Evolutionary conservation across 495 filamentous ascomycete genomes (phyloP), one percentile per base, ranked within the genome.

Genomic region (Hypoxylon trugodes): DNA sequence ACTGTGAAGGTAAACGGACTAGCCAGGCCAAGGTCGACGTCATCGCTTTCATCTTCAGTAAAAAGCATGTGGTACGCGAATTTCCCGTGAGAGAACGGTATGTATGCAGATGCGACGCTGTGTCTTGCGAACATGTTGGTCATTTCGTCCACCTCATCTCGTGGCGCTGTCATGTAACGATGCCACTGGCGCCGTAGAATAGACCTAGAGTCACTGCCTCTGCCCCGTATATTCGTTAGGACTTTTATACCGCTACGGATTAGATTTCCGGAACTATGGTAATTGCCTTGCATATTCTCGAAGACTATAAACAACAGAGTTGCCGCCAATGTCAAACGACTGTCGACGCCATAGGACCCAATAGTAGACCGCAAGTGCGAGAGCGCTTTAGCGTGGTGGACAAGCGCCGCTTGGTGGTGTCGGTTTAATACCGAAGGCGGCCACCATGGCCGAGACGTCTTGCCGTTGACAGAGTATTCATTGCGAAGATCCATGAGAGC

Each of bases 211-310:
- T 61, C 64, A 4, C n/a, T 38, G 13, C 52, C 42, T 12, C 28
- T 47, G n/a, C 26, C 38, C 28, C 54, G 60, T 46, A 67, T 68
- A 19, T 61, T 59, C 6, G 43, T 67, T 35, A 71, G 26, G 1
- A 71, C 64, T 22, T 68, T 65, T 35, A 71, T 71, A 13, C 68
- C 64, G 16, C 59, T 64, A 3, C 64, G 64, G 22, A 71, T 58
- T 10, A 71, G 65, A 28, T 45, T 64, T 18, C 64, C 68, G 7
- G 68, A 68, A 24, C 43, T 67, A 25, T 61, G 68, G 30, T 68
- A 65, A 57, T 71, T 71, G 32, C 68, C 68, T 37, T 71, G 68
- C 65, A 71, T 68, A 24, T 68, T 65, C 60, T 71, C 68, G 22
- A 71, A 71, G 3, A 67, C 60, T 33, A 71, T 71, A 38, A 71